Base-by-base conservation (phyloP, 2,329 filamentous ascomycete genomes). In the Metarhizium rileyi region DNA sequence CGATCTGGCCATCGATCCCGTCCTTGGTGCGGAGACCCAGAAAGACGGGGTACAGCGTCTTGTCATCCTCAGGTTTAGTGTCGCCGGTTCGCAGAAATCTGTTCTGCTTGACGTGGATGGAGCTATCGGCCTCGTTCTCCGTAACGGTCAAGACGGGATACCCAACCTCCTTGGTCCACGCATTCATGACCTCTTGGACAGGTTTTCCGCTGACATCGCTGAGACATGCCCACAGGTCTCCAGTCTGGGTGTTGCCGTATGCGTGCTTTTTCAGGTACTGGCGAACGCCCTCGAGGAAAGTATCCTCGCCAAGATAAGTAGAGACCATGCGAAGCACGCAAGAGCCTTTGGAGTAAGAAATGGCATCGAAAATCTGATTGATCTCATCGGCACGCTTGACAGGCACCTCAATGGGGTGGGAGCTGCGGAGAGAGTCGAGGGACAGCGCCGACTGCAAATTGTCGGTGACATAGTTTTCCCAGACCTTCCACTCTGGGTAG, bases 401-500 rank as follows among this genome's bases (percentile, higher is more conserved):
- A 1, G 91, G 91, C 1, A 96, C 90, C 67, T 97, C 91, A 52
- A 97, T 95, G 5, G 91, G 91, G 66, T 97, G 91, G 62, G 89
- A 95, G 78, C 90, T 96, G 59, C 91, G 83, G 48, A 97, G 73
- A 3, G 90, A 94, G 66, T 97, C 91, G 5, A 97, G 78, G 22
- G 84, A 84, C 35, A 97, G 76, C 2, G 91, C 91, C 55, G 87
- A 84, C 65, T 95, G 89, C 50, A 97, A 77, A 61, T 88, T 95
- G 63, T 96, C 90, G 28, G 87, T 90, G 50, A 97, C 90, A 65
- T 95, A 97, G 26, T 83, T 85, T 68, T 97, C 82, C 91, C 91
- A 97, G 14, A 97, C 89, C 70, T 95, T 95, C 91, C 91, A 97
- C 68, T 97, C 91, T 8, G 91, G 91, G 70, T 90, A 97, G 74